phyloP scores from a whole-genome alignment of 2,329 filamentous ascomycete species.

The Calycina marina region DNA sequence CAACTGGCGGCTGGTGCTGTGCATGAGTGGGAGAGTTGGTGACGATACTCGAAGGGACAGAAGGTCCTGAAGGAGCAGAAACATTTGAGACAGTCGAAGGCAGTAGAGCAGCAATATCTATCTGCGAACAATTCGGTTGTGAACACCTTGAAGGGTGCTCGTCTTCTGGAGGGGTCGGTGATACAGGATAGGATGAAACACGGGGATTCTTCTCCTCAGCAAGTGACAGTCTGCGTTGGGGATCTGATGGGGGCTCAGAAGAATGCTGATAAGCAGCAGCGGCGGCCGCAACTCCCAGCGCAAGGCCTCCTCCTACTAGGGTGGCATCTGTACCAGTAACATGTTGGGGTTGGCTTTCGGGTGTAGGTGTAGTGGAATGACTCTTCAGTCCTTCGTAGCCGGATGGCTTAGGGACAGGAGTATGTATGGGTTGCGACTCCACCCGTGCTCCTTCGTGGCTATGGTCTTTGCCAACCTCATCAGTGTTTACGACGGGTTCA shows the following conservation, averaged over 20 bases:
- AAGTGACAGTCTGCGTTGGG: slow-evolving; percentile 24
- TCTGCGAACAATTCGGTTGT: slow-evolving; percentile 8
- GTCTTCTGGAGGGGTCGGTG: slow-evolving; percentile 26
- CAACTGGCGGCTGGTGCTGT: slow-evolving; percentile 3
- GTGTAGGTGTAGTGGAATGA: background rate
- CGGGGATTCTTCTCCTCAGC: slow-evolving; percentile 31
- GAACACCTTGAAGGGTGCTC: slow-evolving; percentile 24
- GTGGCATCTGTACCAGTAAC: slow-evolving; percentile 8
- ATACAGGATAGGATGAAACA: slow-evolving; percentile 23
- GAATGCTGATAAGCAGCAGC: slow-evolving; percentile 1
- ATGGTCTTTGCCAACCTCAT: too few species aligned
- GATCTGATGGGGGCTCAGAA: slow-evolving; percentile 2
- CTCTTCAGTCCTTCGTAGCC: background rate
- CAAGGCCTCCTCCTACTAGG: slow-evolving; percentile 7
- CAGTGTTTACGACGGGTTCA: too few species aligned
- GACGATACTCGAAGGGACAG: slow-evolving; percentile 6
- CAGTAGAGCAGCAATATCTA: slow-evolving; percentile 1
- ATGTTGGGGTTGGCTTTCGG: too few species aligned
- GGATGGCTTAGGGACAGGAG: too few species aligned
- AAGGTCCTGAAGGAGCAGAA: slow-evolving; percentile 3
- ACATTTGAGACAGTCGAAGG: slow-evolving; percentile 1
- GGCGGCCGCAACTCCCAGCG: slow-evolving; percentile 5
- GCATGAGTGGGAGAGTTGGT: slow-evolving; percentile 5
- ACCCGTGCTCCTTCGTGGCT: too few species aligned
- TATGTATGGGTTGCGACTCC: too few species aligned